phyloP scores from a whole-genome alignment of 2,329 filamentous ascomycete species.

The Sporothrix variecibatus region DNA sequence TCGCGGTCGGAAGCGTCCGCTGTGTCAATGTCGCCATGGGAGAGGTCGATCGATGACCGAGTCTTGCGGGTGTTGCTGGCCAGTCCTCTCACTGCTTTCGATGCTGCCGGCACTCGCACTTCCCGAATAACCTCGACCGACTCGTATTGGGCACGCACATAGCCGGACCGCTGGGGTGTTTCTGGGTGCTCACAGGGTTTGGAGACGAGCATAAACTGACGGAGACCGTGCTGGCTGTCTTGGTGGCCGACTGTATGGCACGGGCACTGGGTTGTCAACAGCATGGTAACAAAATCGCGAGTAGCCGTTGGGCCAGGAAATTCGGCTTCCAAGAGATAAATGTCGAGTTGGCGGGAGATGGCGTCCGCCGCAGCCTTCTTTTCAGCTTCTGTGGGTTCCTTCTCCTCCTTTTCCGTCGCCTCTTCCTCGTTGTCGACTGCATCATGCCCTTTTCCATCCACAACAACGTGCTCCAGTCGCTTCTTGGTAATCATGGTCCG shows the following conservation, averaged over 20 bases:
- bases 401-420: constrained; percentile 47
- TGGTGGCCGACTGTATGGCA: neutral
- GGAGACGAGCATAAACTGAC: constrained; percentile 84
- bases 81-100: constrained; percentile 33
- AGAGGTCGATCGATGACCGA: constrained; percentile 49
- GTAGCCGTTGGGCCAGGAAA: constrained; percentile 88
- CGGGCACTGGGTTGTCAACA: constrained; percentile 48
- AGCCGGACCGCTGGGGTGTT: constrained; percentile 68
- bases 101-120: constrained; percentile 56
- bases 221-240: constrained; percentile 49
- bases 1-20: constrained; percentile 38
- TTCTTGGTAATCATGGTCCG: constrained; percentile 83
- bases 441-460: constrained; percentile 44
- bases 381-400: no score
- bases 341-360: constrained; percentile 37
- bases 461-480: constrained; percentile 63
- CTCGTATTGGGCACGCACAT: constrained; percentile 84
- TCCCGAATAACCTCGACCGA: constrained; percentile 90
- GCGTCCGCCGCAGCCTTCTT: neutral
- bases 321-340: constrained; percentile 83
- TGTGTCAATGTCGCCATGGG: constrained; percentile 34
- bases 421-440: neutral
- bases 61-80: constrained; percentile 40
- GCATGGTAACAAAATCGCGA: constrained; percentile 80
- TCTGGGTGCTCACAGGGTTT: constrained; percentile 79